Evolutionary conservation across 1,139 yeast species (phyloP).

Genomic region (Scheffersomyces stambukii): DNA sequence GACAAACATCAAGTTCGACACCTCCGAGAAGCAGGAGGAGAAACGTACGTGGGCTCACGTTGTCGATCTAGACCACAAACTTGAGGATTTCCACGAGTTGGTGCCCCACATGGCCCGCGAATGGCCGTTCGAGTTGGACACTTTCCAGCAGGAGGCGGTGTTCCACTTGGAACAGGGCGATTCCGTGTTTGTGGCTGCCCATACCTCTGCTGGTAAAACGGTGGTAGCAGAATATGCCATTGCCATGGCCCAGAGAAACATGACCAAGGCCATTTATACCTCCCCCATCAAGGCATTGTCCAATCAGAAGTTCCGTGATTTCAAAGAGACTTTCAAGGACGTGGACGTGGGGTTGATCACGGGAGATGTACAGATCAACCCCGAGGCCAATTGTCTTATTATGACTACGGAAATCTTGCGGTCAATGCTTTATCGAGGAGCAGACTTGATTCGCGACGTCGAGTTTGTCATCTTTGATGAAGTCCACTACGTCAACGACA

Average conservation of each 20-base stretch:
- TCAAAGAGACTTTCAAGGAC: constrained; percentile 72
- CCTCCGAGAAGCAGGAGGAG: constrained; percentile 17
- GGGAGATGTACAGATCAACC: constrained; percentile 97
- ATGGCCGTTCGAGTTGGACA: constrained; percentile 92
- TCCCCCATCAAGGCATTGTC: constrained; percentile 92
- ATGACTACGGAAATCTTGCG: constrained; percentile 98
- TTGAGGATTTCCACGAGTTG: constrained; percentile 79
- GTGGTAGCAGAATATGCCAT: constrained; percentile 94
- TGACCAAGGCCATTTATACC: constrained; percentile 89
- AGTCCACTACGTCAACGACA: constrained; percentile 95
- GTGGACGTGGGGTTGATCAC: constrained; percentile 92
- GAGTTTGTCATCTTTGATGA: constrained; percentile 97
- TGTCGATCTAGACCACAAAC: constrained; percentile 78
- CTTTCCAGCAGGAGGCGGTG: constrained; percentile 95
- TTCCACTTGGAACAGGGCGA: constrained; percentile 96
- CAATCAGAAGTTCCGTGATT: constrained; percentile 92
- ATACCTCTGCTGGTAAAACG: constrained; percentile 91
- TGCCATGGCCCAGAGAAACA: constrained; percentile 85
- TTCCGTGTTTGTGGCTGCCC: constrained; percentile 97
- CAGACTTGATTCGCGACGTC: constrained; percentile 93
- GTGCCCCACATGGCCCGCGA: constrained; percentile 91
- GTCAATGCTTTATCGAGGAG: constrained; percentile 94
- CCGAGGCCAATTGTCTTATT: constrained; percentile 92
- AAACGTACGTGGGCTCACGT: constrained; percentile 91
- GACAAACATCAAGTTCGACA: constrained; percentile 23